Base-by-base conservation (phyloP, 2,329 filamentous ascomycete genomes). In the Stemphylium lycopersici region DNA sequence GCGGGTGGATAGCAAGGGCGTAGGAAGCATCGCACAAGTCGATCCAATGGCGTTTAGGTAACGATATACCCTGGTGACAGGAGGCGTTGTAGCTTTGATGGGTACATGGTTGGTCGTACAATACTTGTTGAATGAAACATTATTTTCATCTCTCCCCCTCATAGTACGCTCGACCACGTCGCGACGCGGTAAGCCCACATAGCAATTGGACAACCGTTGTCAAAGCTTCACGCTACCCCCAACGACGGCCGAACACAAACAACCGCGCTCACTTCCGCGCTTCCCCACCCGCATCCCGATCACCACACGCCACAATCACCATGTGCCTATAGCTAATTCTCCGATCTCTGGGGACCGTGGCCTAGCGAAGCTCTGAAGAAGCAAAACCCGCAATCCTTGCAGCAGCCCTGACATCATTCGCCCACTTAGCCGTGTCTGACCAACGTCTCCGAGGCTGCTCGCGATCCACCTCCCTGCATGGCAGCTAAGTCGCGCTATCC, bases 1-100 rank as follows among this genome's bases (percentile, higher is more conserved):
- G 87, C 51, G 95, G 93, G 2, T 98, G 93, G 92, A 88, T 98
- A 56, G 89, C 87, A 29, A 95, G 96, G 79, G 90, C 88, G 22
- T 96, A 41, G 16, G 10, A 20, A 31, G 22, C 6, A 31, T 4
- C 15, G 7, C 15, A 40, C 18, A 29, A 16, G 37, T 37, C 31
- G 18, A 32, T 40, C 33, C 11, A 18, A 40, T 41, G 58, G 56
- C 48, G 58, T 54, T 62, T 50, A 56, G 36, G 45, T 48, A 45
- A 48, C 52, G 52, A 36, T 56, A 70, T 69, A 70, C 62, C 66
- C 65, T 42, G 48, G 56, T 47, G 33, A 46, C 43, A 36, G 52
- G 41, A 39, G 52, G 55, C 53, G 48, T 60, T 56, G 50, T 41
- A 39, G 39, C 18, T 16, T 16, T 20, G 5, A 34, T 36, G 18